Percentiles rank a stretch among this genome's conserved stretches.
phyloP scores from a whole-genome alignment of 2,329 filamentous ascomycete genomes.

The Fusarium dimerum region DNA sequence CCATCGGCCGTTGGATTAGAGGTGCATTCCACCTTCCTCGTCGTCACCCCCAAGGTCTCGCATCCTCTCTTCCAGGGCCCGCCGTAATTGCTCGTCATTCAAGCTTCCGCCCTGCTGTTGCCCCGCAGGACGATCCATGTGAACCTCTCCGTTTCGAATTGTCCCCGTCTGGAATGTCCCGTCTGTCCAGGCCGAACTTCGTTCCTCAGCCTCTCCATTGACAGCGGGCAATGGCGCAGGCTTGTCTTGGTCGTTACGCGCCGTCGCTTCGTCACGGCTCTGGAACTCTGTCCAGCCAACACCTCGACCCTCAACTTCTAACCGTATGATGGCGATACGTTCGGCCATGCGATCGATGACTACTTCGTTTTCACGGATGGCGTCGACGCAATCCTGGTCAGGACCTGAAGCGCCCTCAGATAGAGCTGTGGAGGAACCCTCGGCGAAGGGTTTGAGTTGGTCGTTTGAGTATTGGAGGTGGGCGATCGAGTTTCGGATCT shows the following conservation, averaged over 20 bases:
- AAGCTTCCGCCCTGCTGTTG: slow-evolving; percentile 47
- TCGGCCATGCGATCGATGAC: slow-evolving; percentile 70
- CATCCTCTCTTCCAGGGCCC: slow-evolving; percentile 57
- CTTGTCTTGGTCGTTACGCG: slow-evolving; percentile 25
- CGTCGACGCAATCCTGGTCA: slow-evolving; percentile 72
- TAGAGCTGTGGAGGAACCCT: slow-evolving; percentile 43
- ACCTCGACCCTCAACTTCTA: slow-evolving; percentile 63
- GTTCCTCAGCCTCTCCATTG: slow-evolving; percentile 19
- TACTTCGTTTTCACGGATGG: slow-evolving; percentile 69
- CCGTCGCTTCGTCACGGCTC: slow-evolving; percentile 45
- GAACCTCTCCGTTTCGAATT: slow-evolving; percentile 52
- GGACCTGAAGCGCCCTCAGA: slow-evolving; percentile 33
- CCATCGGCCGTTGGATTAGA: slow-evolving; percentile 39
- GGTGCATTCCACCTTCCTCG: slow-evolving; percentile 61
- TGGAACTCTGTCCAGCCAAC: slow-evolving; percentile 59
- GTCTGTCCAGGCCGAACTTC: slow-evolving; percentile 57
- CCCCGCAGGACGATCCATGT: slow-evolving; percentile 39
- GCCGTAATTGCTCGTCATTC: slow-evolving; percentile 60
- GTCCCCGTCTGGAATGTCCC: slow-evolving; percentile 65
- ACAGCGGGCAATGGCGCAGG: slow-evolving; percentile 6
- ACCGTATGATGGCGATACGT: slow-evolving; percentile 62
- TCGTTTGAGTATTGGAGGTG: slow-evolving; percentile 75
- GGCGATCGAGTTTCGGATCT: slow-evolving; percentile 72
- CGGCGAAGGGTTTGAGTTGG: slow-evolving; percentile 69
- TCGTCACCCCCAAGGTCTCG: slow-evolving; percentile 45